Base-by-base conservation (phyloP, 2,329 filamentous ascomycete genomes). In the Ascochyta pisi region DNA sequence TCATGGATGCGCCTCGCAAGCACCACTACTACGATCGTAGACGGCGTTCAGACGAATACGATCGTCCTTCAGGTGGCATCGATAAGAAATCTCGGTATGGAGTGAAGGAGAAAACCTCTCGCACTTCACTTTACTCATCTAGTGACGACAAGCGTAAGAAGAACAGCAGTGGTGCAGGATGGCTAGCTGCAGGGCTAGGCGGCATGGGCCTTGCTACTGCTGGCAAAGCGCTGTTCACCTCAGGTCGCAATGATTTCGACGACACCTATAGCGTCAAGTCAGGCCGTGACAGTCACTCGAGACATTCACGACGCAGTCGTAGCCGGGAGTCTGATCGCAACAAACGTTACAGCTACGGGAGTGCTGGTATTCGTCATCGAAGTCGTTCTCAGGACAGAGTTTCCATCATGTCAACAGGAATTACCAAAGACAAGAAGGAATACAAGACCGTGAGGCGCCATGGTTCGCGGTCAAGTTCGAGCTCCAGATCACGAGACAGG, bases 261-360 rank as follows among this genome's bases (percentile, higher is more conserved):
- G 85, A 87, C 63, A 84, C 82, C 0, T 85, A 87, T 60, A 86
- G 82, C 62, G 77, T 85, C 62, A 83, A 82, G 52, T 83, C 83
- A 50, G 83, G 84, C 16, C 79, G 77, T 22, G 68, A 71, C 1
- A 48, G 57, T 34, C 73, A 75, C 47, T 73, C 73, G 1, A 60
- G 64, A 39, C 59, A 63, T 10, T 70, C 67, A 15, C 58, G 60
- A 57, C 71, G 69, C 15, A 72, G 73, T 41, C 70, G 74, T 22
- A 78, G 76, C 37, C 48, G 54, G 40, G 70, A 57, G 61, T 79
- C 77, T 44, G 57, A 66, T 16, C 73, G 77, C 41, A 68, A 74
- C n/a, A 77, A 73, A 62, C 79, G 78, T 60, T 75, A 77, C 41
- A 79, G 76, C 13, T 82, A 79, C 6, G 76, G 77, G n/a, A 75